A percentile compares a stretch with the other conserved stretches of the same genome.
These are phyloP conservation scores for Pharus latifolius DNA, from an alignment of 176 grass and related monocot genomes.

Conservation along the genomic window DNA sequence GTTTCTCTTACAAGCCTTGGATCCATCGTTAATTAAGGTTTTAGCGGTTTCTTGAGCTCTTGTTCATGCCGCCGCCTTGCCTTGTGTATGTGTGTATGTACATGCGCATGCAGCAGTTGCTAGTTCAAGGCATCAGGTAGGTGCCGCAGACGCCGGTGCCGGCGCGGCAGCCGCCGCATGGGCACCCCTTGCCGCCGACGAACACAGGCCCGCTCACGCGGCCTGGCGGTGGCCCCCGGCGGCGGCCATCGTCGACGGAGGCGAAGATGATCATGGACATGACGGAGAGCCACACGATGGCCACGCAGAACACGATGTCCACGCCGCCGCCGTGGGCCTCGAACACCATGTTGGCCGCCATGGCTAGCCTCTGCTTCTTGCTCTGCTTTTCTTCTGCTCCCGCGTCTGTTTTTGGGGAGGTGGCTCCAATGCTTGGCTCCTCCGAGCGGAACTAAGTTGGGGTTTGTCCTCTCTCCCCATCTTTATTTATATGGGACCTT, in stretches of 20 bases:
- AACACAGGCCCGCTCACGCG: slow-evolving; percentile 26
- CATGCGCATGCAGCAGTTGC: too few species aligned
- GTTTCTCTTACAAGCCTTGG: too few species aligned
- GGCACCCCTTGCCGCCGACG: slow-evolving; percentile 30
- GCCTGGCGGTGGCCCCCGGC: neutral
- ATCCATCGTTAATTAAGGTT: too few species aligned
- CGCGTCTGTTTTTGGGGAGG: too few species aligned
- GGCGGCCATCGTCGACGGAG: neutral
- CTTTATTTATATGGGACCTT: too few species aligned
- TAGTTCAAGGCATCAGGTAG: slow-evolving; percentile 45
- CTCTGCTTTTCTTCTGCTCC: neutral
- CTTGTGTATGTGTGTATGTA: too few species aligned
- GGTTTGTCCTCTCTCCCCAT: too few species aligned
- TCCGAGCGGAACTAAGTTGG: too few species aligned
- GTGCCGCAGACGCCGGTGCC: slow-evolving; percentile 40
- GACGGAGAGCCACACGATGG: slow-evolving; percentile 39
- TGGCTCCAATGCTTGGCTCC: too few species aligned
- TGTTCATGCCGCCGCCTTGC: too few species aligned
- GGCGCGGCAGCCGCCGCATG: slow-evolving; percentile 33
- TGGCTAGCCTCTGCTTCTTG: neutral
- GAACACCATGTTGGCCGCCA: slow-evolving; percentile 26
- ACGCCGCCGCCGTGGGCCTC: slow-evolving; percentile 8
- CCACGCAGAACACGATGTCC: slow-evolving; percentile 46
- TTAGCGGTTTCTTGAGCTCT: too few species aligned
- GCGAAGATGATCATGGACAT: slow-evolving; percentile 51